Evolutionary conservation across 306 rosid species (phyloP), one percentile per base, ranked within the genome.

Genomic region (Cucurbita moschata): DNA sequence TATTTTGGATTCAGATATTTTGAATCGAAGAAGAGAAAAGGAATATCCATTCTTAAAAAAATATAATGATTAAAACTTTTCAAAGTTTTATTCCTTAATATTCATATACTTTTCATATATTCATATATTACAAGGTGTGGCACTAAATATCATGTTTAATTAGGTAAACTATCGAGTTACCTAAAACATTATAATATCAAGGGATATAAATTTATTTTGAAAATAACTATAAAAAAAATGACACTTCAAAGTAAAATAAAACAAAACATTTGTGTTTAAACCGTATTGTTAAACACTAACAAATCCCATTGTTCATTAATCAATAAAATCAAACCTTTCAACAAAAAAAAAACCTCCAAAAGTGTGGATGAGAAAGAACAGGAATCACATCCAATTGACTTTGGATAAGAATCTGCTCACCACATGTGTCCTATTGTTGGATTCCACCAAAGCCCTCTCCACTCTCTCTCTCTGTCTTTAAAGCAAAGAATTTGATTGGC

Each of bases 361-460:
- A 62, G 49, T 15, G 44, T 46, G 40, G 13, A 67, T 43, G 9
- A 10, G 11, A 23, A 66, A 30, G 23, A 23, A 21, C 26, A 59
- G 14, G 19, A 68, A 68, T 68, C 43, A 68, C 56, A 68, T 46
- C 57, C 57, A 57, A 68, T 68, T 68, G 43, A 26, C 57, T 11
- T 68, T 68, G 57, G 56, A 68, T 68, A 68, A 68, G 57, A 68
- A 68, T 68, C 56, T 68, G 21, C 4, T 23, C 73, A 23, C 21
- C 73, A 68, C 47, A 7, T 47, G 57, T 23, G 38, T 68, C 73
- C 23, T 47, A 40, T 63, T 18, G 6, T 23, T 47, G 56, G 57
- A 68, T 68, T 68, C 42, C 73, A 66, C 54, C 44, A 44, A 50
- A 44, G 37, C 39, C 55, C 16, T 52, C 16, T 12, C 68, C 68